Evolutionary conservation across 2,329 filamentous ascomycete species (phyloP), one percentile per base, ranked within the genome.

Genomic region (Cordyceps cateniannulata): DNA sequence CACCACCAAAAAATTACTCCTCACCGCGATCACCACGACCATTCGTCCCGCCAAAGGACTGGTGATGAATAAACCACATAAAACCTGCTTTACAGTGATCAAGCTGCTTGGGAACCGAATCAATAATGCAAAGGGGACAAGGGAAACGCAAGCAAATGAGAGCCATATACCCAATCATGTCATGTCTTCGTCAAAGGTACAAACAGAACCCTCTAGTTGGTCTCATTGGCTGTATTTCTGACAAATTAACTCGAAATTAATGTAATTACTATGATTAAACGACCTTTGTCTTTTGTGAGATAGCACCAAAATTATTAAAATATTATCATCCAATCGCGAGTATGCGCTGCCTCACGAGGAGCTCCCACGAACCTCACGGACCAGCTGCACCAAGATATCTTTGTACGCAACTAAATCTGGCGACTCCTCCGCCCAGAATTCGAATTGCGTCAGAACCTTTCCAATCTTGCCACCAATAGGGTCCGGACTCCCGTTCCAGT

Each of bases 341-440:
- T n/a, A 9, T 48, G 24, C 20, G 6, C 1, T 12, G n/a, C n/a
- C 29, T 49, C 32, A 60, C 16, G 24, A 40, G n/a, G 49, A 56
- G 9, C 51, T 62, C 32, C 62, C 62, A 24, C 65, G 59, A 1
- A 63, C 45, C 24, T 67, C 66, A 14, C 63, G 52, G 18, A 63
- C 61, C 18, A 63, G 54, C 4, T 38, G 9, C 48, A 66, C 62
- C 38, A 65, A 50, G 6, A 64, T 49, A 2, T 65, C 49, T 22
- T 58, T 63, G 42, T 67, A 64, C 5, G 52, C 53, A 27, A 62
- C 6, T 45, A 66, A 42, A 35, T 65, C 65, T 16, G 63, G 64
- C 7, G 62, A 57, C 47, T 67, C 64, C 16, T 56, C 63, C 3
- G 62, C 62, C 65, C 66, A 66, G 35, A 66, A 65, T 22, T 64